Evolutionary conservation across 176 grass and related monocot species (phyloP).

Genomic region (Hsuehochloa calcarea): DNA sequence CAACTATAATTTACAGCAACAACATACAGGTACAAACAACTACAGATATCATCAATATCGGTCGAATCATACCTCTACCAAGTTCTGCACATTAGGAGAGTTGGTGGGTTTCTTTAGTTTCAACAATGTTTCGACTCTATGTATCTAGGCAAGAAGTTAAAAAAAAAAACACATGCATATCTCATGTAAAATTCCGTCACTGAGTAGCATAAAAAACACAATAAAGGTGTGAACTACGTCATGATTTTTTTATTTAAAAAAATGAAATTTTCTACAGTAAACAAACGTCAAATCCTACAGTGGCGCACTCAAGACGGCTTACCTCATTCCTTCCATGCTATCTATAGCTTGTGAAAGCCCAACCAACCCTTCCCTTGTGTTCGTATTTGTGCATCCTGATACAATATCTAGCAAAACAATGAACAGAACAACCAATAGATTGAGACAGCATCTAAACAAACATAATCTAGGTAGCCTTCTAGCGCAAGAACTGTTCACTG

Average conservation of each 20-base stretch:
- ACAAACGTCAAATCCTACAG: constrained; percentile 16
- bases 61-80: neutral
- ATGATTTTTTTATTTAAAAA: no score
- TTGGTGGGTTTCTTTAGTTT: neutral
- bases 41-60: neutral
- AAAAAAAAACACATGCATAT: neutral
- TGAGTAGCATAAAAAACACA: constrained; percentile 8
- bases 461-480: neutral
- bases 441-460: constrained; percentile 21
- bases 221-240: neutral
- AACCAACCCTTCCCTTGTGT: constrained; percentile 48
- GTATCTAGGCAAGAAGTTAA: constrained; percentile 2
- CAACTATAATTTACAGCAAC: constrained; percentile 13
- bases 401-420: constrained; percentile 53
- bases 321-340: constrained; percentile 63
- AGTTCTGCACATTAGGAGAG: neutral
- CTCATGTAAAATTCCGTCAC: constrained; percentile 2
- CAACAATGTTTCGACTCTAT: neutral
- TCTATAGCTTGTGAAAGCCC: constrained; percentile 63
- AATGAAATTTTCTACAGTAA: neutral
- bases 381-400: constrained; percentile 36
- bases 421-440: constrained; percentile 3
- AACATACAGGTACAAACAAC: neutral
- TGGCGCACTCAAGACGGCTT: neutral
- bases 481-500: neutral